Evolutionary conservation across 108 stramenopile genomes (phyloP), one percentile per base, ranked within the genome.

Genomic region (Aurantiochytrium sp.): DNA sequence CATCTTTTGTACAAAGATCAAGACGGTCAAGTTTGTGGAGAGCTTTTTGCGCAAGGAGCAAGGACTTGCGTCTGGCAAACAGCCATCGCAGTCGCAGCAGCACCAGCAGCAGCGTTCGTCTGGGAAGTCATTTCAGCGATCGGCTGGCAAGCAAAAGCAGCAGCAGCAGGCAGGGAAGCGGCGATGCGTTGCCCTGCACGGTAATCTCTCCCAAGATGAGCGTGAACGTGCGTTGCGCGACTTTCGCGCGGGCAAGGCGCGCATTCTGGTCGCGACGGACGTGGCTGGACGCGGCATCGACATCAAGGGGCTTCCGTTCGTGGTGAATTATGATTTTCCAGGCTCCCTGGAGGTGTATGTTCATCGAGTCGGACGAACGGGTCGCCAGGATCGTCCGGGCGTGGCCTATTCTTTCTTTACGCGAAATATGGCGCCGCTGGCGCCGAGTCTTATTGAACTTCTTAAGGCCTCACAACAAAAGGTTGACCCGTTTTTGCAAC

Each of bases 171-270:
- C 55, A 8, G 55, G 14, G 49, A 47, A 53, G 51, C 76, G 49
- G 25, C n/a, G 51, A 2, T 83, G 76, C 51, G 76, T 53, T 23
- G 51, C 76, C 25, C 76, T 83, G 19, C 99, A 98, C 88, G 98
- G 99, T 19, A 97, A 98, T 93, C 97, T 98, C 90, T 91, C 95
- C 69, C 98, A 99, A 93, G 23, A 88, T n/a, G 94, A 95, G 91
- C 89, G 96, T 12, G 95, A 95, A 72, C 89, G 90, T 5, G 94
- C 95, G 25, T 90, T 96, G 19, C 53, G 44, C 44, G 44, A 72
- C 25, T 95, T 96, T 92, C 93, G 92, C 89, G 90, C 47, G 23
- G 89, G 89, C 28, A 44, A 88, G 3, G 87, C 19, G 5, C 72
- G 72, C 89, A 42, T 89, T 42, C 28, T 90, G 58, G 88, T 90